These are phyloP conservation scores for Besnoitia besnoiti DNA, from an alignment of 169 alveolate species.

Conservation along the genomic window DNA sequence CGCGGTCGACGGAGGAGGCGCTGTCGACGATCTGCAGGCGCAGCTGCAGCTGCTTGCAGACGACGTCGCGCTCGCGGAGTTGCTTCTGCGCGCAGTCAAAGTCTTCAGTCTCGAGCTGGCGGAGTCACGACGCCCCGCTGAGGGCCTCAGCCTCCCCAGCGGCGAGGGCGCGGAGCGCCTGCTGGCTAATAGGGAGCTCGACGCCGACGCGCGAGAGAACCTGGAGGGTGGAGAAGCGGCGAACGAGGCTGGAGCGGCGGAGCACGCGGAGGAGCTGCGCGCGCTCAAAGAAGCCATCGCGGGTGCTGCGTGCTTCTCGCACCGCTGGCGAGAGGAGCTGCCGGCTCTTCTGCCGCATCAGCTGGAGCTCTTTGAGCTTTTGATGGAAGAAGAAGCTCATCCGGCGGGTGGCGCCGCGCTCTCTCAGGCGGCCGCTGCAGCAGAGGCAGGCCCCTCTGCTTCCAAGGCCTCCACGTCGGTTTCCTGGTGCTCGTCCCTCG, in stretches of 20 bases:
- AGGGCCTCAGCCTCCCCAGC: not conserved
- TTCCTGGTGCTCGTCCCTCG: not conserved
- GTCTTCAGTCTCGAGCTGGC: not conserved
- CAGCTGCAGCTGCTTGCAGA: constrained; percentile 15
- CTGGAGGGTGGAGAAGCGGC: not conserved
- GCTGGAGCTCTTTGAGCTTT: not conserved
- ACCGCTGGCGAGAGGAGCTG: not conserved
- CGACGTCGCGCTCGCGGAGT: not conserved
- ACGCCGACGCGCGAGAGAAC: not conserved
- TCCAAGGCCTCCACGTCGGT: not conserved
- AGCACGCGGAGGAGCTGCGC: not conserved
- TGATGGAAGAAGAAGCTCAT: not conserved
- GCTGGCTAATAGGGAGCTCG: not conserved
- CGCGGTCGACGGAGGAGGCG: not conserved
- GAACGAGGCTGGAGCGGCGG: not conserved
- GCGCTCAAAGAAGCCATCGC: not conserved
- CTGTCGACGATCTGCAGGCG: not conserved
- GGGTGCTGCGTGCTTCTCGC: not conserved
- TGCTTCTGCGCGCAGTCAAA: constrained; percentile 17
- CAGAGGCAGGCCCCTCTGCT: too few species aligned
- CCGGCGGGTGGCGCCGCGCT: not conserved
- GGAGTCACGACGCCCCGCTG: not conserved
- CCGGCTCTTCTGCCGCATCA: not conserved
- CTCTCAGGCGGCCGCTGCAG: not conserved
- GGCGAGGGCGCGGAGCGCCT: not conserved